Base-by-base conservation (phyloP, 768 basidiomycete genomes). In the Pulveroboletus frians region DNA sequence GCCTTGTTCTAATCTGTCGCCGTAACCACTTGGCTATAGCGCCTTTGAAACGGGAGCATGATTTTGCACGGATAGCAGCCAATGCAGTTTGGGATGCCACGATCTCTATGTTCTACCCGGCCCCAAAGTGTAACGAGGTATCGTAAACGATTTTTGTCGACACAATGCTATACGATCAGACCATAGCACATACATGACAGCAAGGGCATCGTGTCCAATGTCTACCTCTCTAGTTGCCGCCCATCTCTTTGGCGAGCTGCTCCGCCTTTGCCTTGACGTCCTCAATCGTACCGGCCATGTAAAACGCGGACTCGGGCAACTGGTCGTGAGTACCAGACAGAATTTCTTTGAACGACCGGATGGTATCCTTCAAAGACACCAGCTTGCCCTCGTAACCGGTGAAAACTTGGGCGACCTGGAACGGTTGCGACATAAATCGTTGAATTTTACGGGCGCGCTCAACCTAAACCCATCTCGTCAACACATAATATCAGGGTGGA, bases 381-480 rank as follows among this genome's bases (percentile, higher is more conserved):
- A 98, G 90, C 71, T 88, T 90, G 67, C 95, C 96, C 78, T 96
- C 94, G 65, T 91, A 94, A 78, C 95, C 95, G 67, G 95, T 98
- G 84, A 98, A 97, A 73, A 96, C 93, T 77, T 97, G 92, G 50
- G 94, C 96, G 70, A 97, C 95, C 70, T 91, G 89, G 92, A 99
- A 99, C 56, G 96, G 96, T 76, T 99, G 94, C 60, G 93, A 97
- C 96, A 99, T 98, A 90, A 98, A 97, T 78, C 92, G 88, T 71
- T 92, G 92, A 66, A 97, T 93, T 79, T 96, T 96, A 71, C 93
- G 91, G 55, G 92, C 94, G 72, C 93, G 92, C 76, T 94, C 90
- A 75, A 96, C 93, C 85, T 88, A 50, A 9, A 41, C 61, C 5
- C n/a, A 45, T 5, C 4, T 26, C 13, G 18, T 58, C 42, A 61